A percentile compares a stretch with the other conserved stretches of the same genome.
phyloP scores from a whole-genome alignment of 2,329 filamentous ascomycete species.

The Torrubiellomyces zombiae region DNA sequence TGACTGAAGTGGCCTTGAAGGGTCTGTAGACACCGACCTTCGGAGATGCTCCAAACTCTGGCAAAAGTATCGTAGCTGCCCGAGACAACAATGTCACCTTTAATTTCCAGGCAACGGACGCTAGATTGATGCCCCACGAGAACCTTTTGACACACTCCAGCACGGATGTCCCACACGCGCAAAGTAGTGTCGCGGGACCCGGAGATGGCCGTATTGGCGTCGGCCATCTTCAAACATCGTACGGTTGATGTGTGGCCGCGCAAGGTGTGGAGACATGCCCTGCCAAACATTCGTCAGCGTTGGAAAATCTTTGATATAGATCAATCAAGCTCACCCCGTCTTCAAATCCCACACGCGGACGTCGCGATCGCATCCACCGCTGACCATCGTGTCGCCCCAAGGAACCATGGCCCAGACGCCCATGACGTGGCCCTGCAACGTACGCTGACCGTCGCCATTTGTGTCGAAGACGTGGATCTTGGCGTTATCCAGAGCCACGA shows the following conservation, averaged over 20 bases:
- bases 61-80: slow-evolving; percentile 96
- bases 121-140: slow-evolving; percentile 90
- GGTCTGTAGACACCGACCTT: slow-evolving; percentile 81
- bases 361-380: slow-evolving; percentile 89
- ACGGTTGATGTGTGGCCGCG: slow-evolving; percentile 95
- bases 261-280: slow-evolving; percentile 62
- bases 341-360: slow-evolving; percentile 94
- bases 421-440: slow-evolving; percentile 91
- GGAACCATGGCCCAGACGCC: slow-evolving; percentile 99
- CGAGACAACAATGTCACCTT: slow-evolving; percentile 92
- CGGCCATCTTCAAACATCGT: slow-evolving; percentile 93
- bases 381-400: slow-evolving; percentile 88
- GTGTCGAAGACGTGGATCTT: slow-evolving; percentile 98
- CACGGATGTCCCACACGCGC: slow-evolving; percentile 84
- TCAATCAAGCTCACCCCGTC: slow-evolving; percentile 50
- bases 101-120: slow-evolving; percentile 86
- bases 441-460: slow-evolving; percentile 73
- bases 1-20: slow-evolving; percentile 93
- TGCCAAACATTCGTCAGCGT: slow-evolving; percentile 17
- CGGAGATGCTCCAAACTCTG: slow-evolving; percentile 93
- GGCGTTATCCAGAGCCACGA: slow-evolving; percentile 92
- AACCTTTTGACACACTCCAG: slow-evolving; percentile 77
- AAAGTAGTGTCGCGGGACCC: slow-evolving; percentile 90
- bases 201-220: slow-evolving; percentile 84
- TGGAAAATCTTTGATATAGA: no score